These are phyloP conservation scores for Linum trigynum DNA, from an alignment of 345 rosid species.

Conservation along the genomic window DNA sequence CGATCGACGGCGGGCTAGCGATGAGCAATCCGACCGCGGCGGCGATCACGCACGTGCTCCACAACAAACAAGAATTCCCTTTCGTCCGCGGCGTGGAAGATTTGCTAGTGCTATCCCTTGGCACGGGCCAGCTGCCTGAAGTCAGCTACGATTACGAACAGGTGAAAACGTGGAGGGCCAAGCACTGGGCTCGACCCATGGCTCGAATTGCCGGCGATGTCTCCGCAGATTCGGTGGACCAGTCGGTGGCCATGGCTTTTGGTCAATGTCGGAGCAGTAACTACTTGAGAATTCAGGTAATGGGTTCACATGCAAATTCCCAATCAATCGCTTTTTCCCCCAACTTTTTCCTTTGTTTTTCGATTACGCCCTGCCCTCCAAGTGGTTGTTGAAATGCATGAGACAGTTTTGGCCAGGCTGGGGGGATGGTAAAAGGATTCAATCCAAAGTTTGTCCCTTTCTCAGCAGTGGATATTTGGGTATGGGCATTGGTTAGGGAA, in stretches of 20 bases:
- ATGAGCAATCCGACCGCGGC: constrained; percentile 91
- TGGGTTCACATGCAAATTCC: background rate
- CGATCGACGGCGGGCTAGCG: constrained; percentile 77
- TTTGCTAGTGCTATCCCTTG: constrained; percentile 71
- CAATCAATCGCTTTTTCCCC: no score
- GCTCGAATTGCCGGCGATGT: constrained; percentile 75
- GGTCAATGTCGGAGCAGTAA: constrained; percentile 64
- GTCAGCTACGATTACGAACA: constrained; percentile 58
- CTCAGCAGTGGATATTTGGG: constrained; percentile 2
- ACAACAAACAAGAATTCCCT: constrained; percentile 94
- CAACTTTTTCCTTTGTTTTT: background rate
- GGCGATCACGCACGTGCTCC: constrained; percentile 92
- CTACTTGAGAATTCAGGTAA: constrained; percentile 89
- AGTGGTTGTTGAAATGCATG: constrained; percentile 16
- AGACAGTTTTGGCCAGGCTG: constrained; percentile 38
- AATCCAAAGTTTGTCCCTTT: constrained; percentile 18
- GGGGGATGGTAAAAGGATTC: constrained; percentile 14
- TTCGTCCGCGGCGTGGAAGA: constrained; percentile 95
- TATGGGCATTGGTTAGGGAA: background rate
- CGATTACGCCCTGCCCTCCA: constrained; percentile 6
- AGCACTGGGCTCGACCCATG: constrained; percentile 86
- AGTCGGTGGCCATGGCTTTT: constrained; percentile 91
- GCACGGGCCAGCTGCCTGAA: constrained; percentile 73
- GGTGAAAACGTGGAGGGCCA: constrained; percentile 66
- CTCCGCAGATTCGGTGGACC: constrained; percentile 85